Evolutionary conservation across 1,284 basidiomycete species (phyloP).

Genomic region (Phellopilus nigrolimitatus): DNA sequence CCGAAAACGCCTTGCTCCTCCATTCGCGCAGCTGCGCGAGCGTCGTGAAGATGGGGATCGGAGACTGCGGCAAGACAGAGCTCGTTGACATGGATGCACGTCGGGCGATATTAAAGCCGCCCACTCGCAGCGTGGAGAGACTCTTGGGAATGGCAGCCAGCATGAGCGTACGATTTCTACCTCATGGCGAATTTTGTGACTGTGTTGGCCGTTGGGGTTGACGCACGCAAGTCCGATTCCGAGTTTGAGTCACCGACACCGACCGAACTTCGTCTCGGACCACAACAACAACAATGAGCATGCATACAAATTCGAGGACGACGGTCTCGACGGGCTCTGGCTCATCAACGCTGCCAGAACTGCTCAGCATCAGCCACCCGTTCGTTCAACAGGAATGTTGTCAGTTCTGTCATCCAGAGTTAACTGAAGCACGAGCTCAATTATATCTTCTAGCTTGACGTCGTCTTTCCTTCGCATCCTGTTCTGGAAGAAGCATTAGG

Average conservation of each 20-base stretch:
- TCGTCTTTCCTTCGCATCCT: slow-evolving; percentile 3
- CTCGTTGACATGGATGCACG: slow-evolving; percentile 13
- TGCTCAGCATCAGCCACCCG: slow-evolving; percentile 9
- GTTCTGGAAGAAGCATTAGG: background rate
- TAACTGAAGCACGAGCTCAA: slow-evolving; percentile 3
- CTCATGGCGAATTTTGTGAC: background rate
- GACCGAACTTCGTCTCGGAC: background rate
- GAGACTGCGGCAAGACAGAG: slow-evolving; percentile 37
- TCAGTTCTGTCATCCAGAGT: slow-evolving; percentile 1
- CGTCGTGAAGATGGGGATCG: slow-evolving; percentile 76
- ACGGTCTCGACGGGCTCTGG: slow-evolving; percentile 1
- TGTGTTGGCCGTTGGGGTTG: background rate
- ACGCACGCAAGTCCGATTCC: background rate
- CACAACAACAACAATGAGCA: background rate
- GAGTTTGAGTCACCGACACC: background rate
- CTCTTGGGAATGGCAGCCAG: background rate
- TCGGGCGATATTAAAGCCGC: background rate
- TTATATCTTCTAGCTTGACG: slow-evolving; percentile 11
- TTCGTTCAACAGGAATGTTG: slow-evolving; percentile 17
- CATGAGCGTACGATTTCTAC: background rate
- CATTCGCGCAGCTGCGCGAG: slow-evolving; percentile 72
- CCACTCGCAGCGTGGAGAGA: background rate
- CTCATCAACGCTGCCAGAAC: background rate
- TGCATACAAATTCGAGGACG: background rate
- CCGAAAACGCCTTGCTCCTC: slow-evolving; percentile 60